phyloP scores from a whole-genome alignment of 495 filamentous ascomycete species.

The Haplographium delicatum region DNA sequence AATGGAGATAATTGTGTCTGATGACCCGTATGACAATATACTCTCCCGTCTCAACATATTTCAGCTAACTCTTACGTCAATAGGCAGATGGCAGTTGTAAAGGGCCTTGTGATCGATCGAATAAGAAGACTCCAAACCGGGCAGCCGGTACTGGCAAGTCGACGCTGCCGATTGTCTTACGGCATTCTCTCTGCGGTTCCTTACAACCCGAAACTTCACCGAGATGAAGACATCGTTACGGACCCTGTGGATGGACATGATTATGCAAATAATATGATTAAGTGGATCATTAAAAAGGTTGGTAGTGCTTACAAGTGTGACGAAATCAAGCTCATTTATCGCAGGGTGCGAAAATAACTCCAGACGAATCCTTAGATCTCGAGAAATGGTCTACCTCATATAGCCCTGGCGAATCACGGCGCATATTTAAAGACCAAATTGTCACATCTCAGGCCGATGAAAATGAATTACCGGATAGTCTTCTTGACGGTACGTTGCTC shows the following conservation, averaged over 20 bases:
- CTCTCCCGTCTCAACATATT: neutral
- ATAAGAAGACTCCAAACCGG: neutral
- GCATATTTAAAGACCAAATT: neutral
- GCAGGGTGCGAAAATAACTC: neutral
- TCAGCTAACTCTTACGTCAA: neutral
- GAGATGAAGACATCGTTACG: neutral
- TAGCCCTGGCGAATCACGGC: neutral
- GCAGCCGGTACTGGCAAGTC: neutral
- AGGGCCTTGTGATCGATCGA: constrained; percentile 2
- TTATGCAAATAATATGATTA: neutral
- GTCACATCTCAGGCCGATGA: neutral
- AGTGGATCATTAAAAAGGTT: constrained; percentile 5
- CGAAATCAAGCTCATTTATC: neutral
- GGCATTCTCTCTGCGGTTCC: neutral
- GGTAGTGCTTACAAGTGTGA: neutral
- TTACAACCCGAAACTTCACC: neutral
- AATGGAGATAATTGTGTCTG: neutral
- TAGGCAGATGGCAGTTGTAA: neutral
- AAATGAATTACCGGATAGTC: neutral
- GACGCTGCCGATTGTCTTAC: neutral
- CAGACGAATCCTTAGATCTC: neutral
- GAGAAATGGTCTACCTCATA: neutral
- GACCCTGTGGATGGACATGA: neutral
- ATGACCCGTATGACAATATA: neutral
- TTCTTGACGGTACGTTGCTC: neutral